These are phyloP conservation scores for Tetraselmis striata DNA, from an alignment of 139 green algal species.

Conservation along the genomic window DNA sequence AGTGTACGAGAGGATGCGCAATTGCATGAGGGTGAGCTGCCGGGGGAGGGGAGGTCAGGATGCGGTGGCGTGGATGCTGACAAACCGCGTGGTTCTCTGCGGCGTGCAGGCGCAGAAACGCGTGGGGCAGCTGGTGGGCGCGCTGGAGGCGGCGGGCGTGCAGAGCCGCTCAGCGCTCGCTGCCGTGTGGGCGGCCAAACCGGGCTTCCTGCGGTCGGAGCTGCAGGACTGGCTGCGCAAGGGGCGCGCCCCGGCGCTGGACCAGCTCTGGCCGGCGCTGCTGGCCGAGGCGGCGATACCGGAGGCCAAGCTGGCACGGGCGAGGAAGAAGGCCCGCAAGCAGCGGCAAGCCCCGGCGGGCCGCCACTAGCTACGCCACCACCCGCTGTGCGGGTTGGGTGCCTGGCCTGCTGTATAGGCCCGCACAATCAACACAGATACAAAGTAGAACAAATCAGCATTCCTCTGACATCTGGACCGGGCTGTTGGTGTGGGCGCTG, in stretches of 20 bases:
- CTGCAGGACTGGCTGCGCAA: neutral
- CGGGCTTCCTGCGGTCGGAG: neutral
- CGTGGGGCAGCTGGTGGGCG: neutral
- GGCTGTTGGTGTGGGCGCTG: too few species aligned
- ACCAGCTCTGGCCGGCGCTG: neutral
- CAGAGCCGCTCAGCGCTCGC: neutral
- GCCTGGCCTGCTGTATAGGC: too few species aligned
- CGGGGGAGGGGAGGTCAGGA: too few species aligned
- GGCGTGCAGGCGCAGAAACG: neutral
- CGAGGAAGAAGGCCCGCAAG: neutral
- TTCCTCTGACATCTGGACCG: too few species aligned
- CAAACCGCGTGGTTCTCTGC: too few species aligned
- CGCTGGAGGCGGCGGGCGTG: neutral
- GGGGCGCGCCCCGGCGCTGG: neutral
- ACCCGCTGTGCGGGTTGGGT: too few species aligned
- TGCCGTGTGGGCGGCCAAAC: neutral
- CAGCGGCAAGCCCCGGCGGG: neutral
- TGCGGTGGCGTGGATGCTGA: too few species aligned
- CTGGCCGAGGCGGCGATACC: neutral
- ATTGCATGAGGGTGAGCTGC: too few species aligned
- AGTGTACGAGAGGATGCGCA: too few species aligned
- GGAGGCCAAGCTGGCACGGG: neutral
- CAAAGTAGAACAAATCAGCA: too few species aligned
- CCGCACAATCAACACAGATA: too few species aligned
- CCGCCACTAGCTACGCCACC: too few species aligned